These are phyloP conservation scores for Pythium diclinum DNA, from an alignment of 352 stramenopile genomes.

Conservation along the genomic window DNA sequence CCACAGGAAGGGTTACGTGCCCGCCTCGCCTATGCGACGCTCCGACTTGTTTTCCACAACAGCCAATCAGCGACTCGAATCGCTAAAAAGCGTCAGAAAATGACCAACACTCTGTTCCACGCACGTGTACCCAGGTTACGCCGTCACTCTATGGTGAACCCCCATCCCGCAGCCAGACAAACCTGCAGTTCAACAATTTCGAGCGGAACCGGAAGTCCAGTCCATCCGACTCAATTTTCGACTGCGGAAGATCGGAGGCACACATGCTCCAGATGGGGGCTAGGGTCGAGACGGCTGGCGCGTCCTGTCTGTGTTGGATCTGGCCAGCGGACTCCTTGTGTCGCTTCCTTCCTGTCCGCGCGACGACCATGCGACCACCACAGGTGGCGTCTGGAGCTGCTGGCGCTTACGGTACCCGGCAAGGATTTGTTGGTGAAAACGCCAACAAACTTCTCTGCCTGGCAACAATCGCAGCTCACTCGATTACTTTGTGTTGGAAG, in stretches of 20 bases:
- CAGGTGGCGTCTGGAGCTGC: not conserved
- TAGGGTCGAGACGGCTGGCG: not conserved
- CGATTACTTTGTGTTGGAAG: not conserved
- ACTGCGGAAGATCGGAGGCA: not conserved
- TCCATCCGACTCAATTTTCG: not conserved
- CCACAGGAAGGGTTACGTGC: not conserved
- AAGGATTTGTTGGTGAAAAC: not conserved
- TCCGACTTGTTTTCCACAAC: not conserved
- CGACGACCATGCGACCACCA: conserved; percentile 1
- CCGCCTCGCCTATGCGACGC: not conserved
- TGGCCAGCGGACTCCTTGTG: not conserved
- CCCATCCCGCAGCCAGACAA: conserved; percentile 1
- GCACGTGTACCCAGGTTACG: not conserved
- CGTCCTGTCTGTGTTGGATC: not conserved
- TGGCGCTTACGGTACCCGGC: not conserved
- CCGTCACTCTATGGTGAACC: not conserved
- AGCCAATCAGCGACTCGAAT: not conserved
- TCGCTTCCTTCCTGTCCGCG: not conserved
- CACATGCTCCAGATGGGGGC: not conserved
- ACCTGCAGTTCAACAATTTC: not conserved
- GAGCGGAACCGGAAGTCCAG: not conserved
- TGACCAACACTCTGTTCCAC: not conserved
- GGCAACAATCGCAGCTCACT: not conserved
- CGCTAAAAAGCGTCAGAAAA: not conserved
- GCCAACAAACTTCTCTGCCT: not conserved